These are phyloP conservation scores for Datisca glomerata DNA, from an alignment of 306 rosid genomes.

Conservation along the genomic window DNA sequence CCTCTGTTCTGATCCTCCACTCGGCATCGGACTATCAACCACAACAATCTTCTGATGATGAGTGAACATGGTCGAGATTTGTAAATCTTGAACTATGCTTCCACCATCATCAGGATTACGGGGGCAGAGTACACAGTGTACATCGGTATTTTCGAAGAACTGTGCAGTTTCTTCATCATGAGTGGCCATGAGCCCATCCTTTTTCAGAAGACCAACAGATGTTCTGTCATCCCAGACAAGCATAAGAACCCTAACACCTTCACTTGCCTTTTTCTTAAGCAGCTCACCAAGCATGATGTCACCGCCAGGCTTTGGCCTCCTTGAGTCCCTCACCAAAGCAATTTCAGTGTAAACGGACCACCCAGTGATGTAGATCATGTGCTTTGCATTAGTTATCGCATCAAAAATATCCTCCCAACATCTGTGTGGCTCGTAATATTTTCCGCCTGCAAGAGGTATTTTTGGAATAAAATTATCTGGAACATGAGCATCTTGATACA, in stretches of 20 bases:
- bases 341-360: constrained; percentile 80
- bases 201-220: constrained; percentile 48
- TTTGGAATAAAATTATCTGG: constrained; percentile 57
- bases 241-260: constrained; percentile 59
- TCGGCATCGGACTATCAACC: constrained; percentile 47
- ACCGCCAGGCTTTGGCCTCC: constrained; percentile 62
- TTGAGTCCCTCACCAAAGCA: constrained; percentile 54
- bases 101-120: constrained; percentile 73
- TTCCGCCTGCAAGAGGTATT: constrained; percentile 52
- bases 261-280: constrained; percentile 54
- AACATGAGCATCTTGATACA: constrained; percentile 67
- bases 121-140: constrained; percentile 57
- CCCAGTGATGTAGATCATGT: constrained; percentile 57
- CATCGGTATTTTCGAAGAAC: constrained; percentile 39
- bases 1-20: constrained; percentile 32
- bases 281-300: constrained; percentile 45
- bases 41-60: constrained; percentile 78
- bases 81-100: constrained; percentile 49
- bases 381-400: constrained; percentile 53
- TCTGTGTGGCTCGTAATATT: constrained; percentile 39
- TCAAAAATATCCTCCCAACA: constrained; percentile 75
- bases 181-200: constrained; percentile 70
- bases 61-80: constrained; percentile 63
- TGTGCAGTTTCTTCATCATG: constrained; percentile 55
- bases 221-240: constrained; percentile 84